These are phyloP conservation scores for Acer yangbiense DNA, from an alignment of 345 rosid genomes.

Conservation along the genomic window DNA sequence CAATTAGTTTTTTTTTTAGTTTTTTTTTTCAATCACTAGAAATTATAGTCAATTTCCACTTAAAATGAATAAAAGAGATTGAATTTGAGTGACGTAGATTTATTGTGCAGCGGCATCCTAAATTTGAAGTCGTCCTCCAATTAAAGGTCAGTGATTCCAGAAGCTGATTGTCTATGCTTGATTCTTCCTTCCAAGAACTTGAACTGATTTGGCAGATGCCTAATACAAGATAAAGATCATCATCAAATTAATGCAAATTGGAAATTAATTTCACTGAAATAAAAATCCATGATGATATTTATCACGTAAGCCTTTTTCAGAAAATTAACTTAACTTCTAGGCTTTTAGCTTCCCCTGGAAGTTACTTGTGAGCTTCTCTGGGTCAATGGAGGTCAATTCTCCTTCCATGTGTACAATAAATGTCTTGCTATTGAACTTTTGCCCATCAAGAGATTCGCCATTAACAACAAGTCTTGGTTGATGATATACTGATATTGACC, in stretches of 20 bases:
- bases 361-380: conserved; percentile 1
- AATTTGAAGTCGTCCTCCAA: no score
- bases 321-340: no score
- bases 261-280: no score
- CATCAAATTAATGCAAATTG: no score
- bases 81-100: no score
- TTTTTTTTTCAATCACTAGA: no score
- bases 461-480: neutral
- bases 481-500: neutral
- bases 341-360: neutral
- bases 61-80: no score
- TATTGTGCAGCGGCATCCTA: no score
- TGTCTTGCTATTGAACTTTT: neutral
- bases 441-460: neutral
- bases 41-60: no score
- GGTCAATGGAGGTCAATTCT: neutral
- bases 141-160: neutral
- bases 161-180: neutral
- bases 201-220: conserved; percentile 17
- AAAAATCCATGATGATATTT: no score
- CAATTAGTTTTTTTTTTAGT: no score
- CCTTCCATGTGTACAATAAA: neutral
- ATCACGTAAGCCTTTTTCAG: neutral
- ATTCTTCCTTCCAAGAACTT: neutral
- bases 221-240: neutral